Conservation (phyloP, 768 basidiomycete species). For the Agaricus subrufescens region DNA sequence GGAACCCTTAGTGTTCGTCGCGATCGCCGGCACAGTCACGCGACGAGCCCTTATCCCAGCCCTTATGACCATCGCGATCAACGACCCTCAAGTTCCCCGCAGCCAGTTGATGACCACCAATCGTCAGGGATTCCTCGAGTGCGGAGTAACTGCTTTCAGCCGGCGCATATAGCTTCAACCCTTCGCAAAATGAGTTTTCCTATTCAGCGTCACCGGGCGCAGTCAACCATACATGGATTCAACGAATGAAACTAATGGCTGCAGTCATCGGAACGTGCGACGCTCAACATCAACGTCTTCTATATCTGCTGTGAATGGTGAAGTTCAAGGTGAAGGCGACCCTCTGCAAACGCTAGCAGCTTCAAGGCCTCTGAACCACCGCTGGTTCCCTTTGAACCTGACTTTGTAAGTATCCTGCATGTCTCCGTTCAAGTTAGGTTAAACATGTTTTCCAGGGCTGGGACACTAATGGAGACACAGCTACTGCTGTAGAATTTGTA, state of each 20-base stretch:
- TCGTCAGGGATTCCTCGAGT: conserved; percentile 58
- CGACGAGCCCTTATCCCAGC: conserved; percentile 82
- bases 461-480: too few relatives aligned
- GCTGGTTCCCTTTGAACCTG: too few relatives aligned
- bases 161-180: conserved; percentile 60
- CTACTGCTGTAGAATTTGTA: too few relatives aligned
- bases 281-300: conserved; percentile 78
- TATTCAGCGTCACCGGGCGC: conserved; percentile 57
- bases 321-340: too few relatives aligned
- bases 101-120: conserved; percentile 54
- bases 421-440: too few relatives aligned
- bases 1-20: conserved; percentile 66
- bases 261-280: conserved; percentile 51
- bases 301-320: conserved; percentile 42
- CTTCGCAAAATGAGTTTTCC: conserved; percentile 75
- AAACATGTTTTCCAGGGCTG: too few relatives aligned
- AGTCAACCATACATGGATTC: conserved; percentile 43
- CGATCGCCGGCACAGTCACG: conserved; percentile 77
- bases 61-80: conserved; percentile 69
- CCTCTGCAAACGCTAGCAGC: too few relatives aligned
- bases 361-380: too few relatives aligned
- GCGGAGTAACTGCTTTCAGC: conserved; percentile 71
- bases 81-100: conserved; percentile 71
- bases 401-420: too few relatives aligned
- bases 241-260: conserved; percentile 41